phyloP scores from a whole-genome alignment of 2,329 filamentous ascomycete species.

The Nothophaeocryptopus gaeumannii region DNA sequence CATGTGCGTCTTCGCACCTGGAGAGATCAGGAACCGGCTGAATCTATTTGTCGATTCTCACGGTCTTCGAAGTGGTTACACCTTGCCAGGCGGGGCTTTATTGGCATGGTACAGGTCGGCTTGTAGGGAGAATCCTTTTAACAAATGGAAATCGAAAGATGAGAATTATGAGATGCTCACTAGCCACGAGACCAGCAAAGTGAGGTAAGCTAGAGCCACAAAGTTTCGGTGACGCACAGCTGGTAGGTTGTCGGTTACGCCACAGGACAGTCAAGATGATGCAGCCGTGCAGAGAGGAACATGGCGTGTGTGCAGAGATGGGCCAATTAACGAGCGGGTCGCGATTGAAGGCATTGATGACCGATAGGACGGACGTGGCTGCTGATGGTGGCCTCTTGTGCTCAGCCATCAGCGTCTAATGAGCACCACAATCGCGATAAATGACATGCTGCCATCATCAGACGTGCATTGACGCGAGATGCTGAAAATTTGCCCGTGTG shows the following conservation, averaged over 20 bases:
- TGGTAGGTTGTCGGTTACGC: slow-evolving; percentile 1
- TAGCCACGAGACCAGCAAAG: not conserved
- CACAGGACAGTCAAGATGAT: slow-evolving; percentile 1
- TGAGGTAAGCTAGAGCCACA: slow-evolving; percentile 5
- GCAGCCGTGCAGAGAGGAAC: not conserved
- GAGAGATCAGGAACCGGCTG: no score
- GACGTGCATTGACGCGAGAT: slow-evolving; percentile 1
- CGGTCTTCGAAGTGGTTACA: no score
- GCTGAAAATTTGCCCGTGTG: not conserved
- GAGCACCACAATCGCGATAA: not conserved
- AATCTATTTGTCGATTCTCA: no score
- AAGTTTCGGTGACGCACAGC: not conserved
- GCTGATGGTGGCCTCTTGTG: not conserved
- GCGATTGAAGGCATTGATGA: not conserved
- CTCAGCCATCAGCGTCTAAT: not conserved
- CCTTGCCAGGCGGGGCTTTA: not conserved
- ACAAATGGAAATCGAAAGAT: not conserved
- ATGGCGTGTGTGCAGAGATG: not conserved
- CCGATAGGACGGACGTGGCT: not conserved
- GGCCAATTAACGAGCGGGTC: not conserved
- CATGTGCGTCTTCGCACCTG: not conserved
- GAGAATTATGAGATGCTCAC: not conserved
- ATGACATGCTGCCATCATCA: not conserved
- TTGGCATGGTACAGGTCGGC: not conserved
- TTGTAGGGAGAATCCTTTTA: not conserved